phyloP scores from a whole-genome alignment of 2,329 filamentous ascomycete species.

The Lecanicillium sp. region DNA sequence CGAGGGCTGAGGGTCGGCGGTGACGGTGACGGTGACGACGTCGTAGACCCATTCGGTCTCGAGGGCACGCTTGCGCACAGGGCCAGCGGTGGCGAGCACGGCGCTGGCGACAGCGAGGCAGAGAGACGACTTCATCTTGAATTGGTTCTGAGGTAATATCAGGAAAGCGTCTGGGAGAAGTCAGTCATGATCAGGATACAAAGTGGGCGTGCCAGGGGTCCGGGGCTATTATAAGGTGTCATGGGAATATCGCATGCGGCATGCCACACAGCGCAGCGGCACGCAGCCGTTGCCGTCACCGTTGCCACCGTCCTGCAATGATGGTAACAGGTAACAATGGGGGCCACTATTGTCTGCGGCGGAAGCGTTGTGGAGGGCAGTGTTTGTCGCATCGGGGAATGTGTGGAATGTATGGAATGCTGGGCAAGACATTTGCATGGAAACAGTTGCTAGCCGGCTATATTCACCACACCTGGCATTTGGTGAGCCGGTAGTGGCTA shows the following conservation, averaged over 20 bases:
- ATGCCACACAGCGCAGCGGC: not conserved
- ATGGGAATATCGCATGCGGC: not conserved
- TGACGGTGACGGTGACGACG: slow-evolving; percentile 37
- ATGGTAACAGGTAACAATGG: no score
- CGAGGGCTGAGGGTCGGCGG: slow-evolving; percentile 20
- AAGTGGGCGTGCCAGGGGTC: no score
- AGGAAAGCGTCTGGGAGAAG: slow-evolving; percentile 1
- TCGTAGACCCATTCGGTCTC: slow-evolving; percentile 34
- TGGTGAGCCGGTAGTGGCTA: no score
- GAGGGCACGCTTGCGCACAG: slow-evolving; percentile 30
- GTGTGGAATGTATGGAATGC: slow-evolving; percentile 7
- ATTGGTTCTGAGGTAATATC: slow-evolving; percentile 9
- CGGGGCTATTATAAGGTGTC: not conserved
- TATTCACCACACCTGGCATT: not conserved
- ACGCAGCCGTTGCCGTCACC: not conserved
- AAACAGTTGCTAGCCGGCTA: not conserved
- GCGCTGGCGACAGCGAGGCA: slow-evolving; percentile 38
- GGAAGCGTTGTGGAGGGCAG: no score
- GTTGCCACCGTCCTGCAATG: not conserved
- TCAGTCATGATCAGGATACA: no score
- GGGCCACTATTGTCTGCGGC: no score
- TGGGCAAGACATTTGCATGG: slow-evolving; percentile 6
- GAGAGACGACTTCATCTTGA: slow-evolving; percentile 43
- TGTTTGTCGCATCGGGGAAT: not conserved
- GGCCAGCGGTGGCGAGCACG: slow-evolving; percentile 36